Conservation (phyloP, 495 filamentous ascomycete genomes). For the Penicillium cosmopolitanum region DNA sequence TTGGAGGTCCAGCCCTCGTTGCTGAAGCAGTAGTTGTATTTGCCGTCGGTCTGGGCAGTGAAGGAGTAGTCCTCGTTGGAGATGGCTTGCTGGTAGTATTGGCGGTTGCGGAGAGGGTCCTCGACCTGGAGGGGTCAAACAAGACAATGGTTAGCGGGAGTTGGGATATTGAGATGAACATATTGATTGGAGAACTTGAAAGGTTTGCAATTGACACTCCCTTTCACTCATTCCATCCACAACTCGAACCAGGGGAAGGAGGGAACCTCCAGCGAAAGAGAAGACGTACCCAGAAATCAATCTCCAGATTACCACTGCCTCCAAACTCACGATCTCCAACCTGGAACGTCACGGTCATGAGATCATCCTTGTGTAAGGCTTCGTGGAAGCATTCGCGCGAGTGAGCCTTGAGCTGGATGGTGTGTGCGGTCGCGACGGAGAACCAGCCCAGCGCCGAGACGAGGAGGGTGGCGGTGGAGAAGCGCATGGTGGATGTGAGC, state of each 20-base stretch:
- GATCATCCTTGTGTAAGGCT: slow-evolving; percentile 85
- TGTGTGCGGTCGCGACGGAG: slow-evolving; percentile 74
- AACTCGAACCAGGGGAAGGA: slow-evolving; percentile 1
- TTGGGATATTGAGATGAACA: too few relatives aligned
- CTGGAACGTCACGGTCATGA: slow-evolving; percentile 98
- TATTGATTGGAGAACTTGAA: too few relatives aligned
- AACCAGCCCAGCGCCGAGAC: slow-evolving; percentile 69
- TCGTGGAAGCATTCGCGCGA: slow-evolving; percentile 98
- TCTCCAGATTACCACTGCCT: slow-evolving; percentile 88
- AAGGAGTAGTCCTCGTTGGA: slow-evolving; percentile 95
- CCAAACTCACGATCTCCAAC: slow-evolving; percentile 97
- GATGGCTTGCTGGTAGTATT: slow-evolving; percentile 74
- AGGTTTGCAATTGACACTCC: too few relatives aligned
- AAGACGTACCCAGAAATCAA: slow-evolving; percentile 92
- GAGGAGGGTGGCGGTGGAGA: slow-evolving; percentile 55
- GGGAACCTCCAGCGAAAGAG: neutral
- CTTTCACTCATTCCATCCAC: neutral
- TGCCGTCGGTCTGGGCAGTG: slow-evolving; percentile 80
- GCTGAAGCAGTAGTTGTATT: slow-evolving; percentile 96
- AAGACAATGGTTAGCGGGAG: neutral
- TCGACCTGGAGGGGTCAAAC: slow-evolving; percentile 61
- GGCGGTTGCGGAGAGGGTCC: slow-evolving; percentile 73
- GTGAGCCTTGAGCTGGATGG: slow-evolving; percentile 90
- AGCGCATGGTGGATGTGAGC: slow-evolving; percentile 49
- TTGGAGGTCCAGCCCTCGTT: slow-evolving; percentile 93